These are phyloP conservation scores for Ochetophila trinervis DNA, from an alignment of 306 rosid genomes.

Conservation along the genomic window DNA sequence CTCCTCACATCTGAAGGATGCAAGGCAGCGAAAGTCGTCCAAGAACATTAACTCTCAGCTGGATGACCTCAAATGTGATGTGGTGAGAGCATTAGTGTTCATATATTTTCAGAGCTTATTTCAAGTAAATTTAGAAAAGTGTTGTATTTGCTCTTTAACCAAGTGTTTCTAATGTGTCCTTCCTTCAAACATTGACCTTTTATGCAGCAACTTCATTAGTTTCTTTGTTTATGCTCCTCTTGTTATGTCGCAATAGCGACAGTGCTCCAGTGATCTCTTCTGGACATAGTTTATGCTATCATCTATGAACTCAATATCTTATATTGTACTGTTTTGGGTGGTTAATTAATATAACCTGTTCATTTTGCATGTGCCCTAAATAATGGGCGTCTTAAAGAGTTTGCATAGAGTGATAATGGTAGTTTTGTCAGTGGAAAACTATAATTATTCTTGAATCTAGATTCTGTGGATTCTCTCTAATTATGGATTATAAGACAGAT, in stretches of 20 bases:
- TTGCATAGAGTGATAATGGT: no score
- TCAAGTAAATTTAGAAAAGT: neutral
- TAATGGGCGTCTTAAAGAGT: no score
- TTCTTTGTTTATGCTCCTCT: neutral
- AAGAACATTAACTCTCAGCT: conserved; percentile 35
- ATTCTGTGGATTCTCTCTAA: no score
- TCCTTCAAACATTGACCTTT: neutral
- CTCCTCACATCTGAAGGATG: conserved; percentile 44
- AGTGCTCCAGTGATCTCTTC: neutral
- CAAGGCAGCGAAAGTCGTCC: conserved; percentile 32
- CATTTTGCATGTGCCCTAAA: no score
- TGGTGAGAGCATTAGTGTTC: conserved; percentile 38
- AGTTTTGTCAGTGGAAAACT: no score
- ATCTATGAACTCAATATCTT: neutral
- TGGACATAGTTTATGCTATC: neutral
- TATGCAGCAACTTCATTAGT: neutral
- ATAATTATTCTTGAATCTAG: no score
- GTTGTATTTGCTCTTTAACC: neutral
- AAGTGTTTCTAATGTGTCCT: neutral
- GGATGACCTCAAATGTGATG: conserved; percentile 62
- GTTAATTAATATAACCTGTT: no score
- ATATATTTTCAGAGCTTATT: neutral
- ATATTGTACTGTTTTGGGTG: neutral
- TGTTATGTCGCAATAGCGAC: neutral
- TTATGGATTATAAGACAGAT: no score